Evolutionary conservation across 2,329 filamentous ascomycete genomes (phyloP).

Genomic region (Colletotrichum australisinense): DNA sequence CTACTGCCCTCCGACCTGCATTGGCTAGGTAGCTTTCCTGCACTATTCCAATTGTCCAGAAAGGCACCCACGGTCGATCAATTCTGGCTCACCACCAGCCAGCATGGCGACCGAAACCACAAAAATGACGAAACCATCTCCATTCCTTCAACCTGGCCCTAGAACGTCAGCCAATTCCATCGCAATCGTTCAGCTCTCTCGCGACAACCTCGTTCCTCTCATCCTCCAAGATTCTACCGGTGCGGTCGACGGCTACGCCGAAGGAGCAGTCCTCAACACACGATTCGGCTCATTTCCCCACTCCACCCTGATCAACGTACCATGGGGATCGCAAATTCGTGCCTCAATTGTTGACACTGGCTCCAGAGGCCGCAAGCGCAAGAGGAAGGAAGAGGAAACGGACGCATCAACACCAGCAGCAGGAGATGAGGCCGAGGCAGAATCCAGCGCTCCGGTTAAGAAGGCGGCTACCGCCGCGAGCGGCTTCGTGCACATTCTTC

Average conservation of each 20-base stretch:
- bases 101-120: neutral
- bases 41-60: neutral
- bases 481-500: constrained; percentile 83
- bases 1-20: neutral
- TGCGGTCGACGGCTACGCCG: constrained; percentile 76
- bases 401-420: constrained; percentile 35
- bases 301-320: constrained; percentile 78
- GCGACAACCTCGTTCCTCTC: constrained; percentile 85
- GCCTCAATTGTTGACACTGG: constrained; percentile 93
- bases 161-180: constrained; percentile 73
- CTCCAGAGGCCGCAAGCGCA: constrained; percentile 81
- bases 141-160: constrained; percentile 80
- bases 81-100: neutral
- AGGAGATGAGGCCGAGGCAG: constrained; percentile 48
- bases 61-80: neutral
- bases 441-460: constrained; percentile 51
- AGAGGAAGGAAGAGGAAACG: constrained; percentile 59
- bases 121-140: constrained; percentile 65
- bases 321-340: constrained; percentile 92
- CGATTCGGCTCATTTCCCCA: constrained; percentile 93
- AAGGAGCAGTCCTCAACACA: constrained; percentile 87
- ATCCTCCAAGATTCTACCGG: constrained; percentile 73
- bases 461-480: constrained; percentile 66
- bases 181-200: constrained; percentile 87
- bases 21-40: neutral